phyloP scores from a whole-genome alignment of 306 rosid species.

The Oemleria cerasiformis region DNA sequence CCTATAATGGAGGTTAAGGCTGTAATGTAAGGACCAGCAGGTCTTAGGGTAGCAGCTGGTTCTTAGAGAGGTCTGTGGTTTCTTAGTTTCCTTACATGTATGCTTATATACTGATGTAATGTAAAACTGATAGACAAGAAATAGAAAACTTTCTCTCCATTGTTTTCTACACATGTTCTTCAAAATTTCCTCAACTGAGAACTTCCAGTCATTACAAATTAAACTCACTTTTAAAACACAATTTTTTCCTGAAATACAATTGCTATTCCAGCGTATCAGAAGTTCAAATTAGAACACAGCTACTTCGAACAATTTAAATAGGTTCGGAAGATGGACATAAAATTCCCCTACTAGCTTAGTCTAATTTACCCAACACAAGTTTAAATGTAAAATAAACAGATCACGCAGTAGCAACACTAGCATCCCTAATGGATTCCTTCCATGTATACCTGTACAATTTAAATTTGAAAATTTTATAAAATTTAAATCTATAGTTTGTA shows the following conservation, averaged over 20 bases:
- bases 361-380: neutral
- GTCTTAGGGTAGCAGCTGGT: too few species aligned
- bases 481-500: too few species aligned
- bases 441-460: too few species aligned
- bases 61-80: too few species aligned
- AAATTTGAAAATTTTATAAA: too few species aligned
- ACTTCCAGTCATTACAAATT: neutral
- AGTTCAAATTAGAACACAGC: conserved; percentile 9
- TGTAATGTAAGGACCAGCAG: too few species aligned
- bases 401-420: conserved; percentile 48
- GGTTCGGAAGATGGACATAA: conserved; percentile 6
- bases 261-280: conserved; percentile 18
- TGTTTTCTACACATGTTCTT: too few species aligned
- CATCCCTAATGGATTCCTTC: conserved; percentile 69
- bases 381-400: conserved; percentile 4
- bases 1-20: too few species aligned
- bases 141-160: too few species aligned
- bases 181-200: neutral
- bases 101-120: too few species aligned
- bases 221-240: neutral
- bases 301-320: conserved; percentile 12
- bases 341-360: neutral
- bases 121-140: too few species aligned
- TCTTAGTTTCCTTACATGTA: too few species aligned
- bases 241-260: neutral